These are phyloP conservation scores for Eremothecium sinecaudum DNA, from an alignment of 1,139 yeast genomes.

Conservation along the genomic window DNA sequence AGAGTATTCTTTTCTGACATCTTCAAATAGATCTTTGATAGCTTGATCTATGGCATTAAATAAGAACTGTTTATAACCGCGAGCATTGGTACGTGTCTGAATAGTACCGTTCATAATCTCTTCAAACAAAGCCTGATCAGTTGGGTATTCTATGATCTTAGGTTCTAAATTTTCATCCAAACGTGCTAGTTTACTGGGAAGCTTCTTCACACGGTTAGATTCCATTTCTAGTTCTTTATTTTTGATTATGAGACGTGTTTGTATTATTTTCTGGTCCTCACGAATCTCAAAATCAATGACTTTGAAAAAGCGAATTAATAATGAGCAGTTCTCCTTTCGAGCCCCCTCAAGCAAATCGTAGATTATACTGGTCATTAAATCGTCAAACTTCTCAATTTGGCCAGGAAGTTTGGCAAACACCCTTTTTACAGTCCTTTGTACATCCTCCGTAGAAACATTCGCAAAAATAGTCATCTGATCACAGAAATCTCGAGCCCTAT, in stretches of 20 bases:
- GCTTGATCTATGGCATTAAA: constrained; percentile 51
- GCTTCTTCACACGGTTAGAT: constrained; percentile 25
- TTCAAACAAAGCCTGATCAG: constrained; percentile 26
- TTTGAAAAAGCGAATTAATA: constrained; percentile 64
- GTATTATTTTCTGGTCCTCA: constrained; percentile 57
- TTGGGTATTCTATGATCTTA: constrained; percentile 20
- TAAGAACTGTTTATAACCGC: constrained; percentile 62
- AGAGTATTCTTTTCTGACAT: constrained; percentile 51
- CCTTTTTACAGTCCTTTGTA: constrained; percentile 54
- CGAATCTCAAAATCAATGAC: constrained; percentile 72
- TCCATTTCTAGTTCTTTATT: constrained; percentile 29
- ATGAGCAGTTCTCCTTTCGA: constrained; percentile 54
- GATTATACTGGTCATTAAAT: constrained; percentile 53
- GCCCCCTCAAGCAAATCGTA: constrained; percentile 59
- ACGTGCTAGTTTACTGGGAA: constrained; percentile 19
- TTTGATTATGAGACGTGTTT: constrained; percentile 40
- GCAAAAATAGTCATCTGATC: constrained; percentile 61
- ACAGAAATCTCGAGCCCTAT: constrained; percentile 63
- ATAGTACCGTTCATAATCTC: constrained; percentile 34
- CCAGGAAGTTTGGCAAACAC: constrained; percentile 42
- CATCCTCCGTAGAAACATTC: constrained; percentile 52
- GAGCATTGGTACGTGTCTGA: constrained; percentile 37
- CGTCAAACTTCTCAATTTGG: constrained; percentile 54
- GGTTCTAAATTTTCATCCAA: constrained; percentile 10
- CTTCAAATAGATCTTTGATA: constrained; percentile 55